Conservation (phyloP, 805 yeast genomes). For the Zygosaccharomyces gambellarensis region DNA sequence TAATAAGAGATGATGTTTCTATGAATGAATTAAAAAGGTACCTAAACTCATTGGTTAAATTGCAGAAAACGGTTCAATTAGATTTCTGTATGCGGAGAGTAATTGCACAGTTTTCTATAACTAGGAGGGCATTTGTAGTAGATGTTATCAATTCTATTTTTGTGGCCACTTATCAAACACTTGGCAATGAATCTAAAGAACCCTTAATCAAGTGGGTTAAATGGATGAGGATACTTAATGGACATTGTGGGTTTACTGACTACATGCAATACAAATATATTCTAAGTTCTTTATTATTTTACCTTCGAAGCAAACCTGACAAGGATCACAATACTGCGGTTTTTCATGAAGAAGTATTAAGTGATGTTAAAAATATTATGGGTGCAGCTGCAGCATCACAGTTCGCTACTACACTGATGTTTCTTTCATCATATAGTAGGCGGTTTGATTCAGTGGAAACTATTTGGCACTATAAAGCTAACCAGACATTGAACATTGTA, state of each 20-base stretch:
- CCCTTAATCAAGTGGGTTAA: slow-evolving; percentile 24
- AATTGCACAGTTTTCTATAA: slow-evolving; percentile 23
- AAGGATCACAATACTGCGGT: not conserved
- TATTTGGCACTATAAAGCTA: slow-evolving; percentile 34
- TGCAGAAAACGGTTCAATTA: slow-evolving; percentile 11
- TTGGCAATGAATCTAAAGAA: slow-evolving; percentile 6
- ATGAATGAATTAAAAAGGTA: slow-evolving; percentile 20
- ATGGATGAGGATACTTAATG: slow-evolving; percentile 23
- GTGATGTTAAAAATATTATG: slow-evolving; percentile 6
- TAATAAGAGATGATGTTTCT: slow-evolving; percentile 14
- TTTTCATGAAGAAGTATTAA: slow-evolving; percentile 5
- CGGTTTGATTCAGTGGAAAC: slow-evolving; percentile 15
- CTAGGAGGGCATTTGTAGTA: slow-evolving; percentile 14
- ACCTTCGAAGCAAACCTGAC: slow-evolving; percentile 11
- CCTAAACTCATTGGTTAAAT: slow-evolving; percentile 16
- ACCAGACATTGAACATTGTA: slow-evolving; percentile 16
- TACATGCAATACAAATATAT: slow-evolving; percentile 18
- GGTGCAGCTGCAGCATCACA: slow-evolving; percentile 28
- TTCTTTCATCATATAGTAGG: slow-evolving; percentile 14
- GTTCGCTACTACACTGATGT: slow-evolving; percentile 28
- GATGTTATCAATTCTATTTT: slow-evolving; percentile 18
- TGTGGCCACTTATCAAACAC: slow-evolving; percentile 8
- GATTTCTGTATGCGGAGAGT: slow-evolving; percentile 15
- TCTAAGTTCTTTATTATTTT: slow-evolving; percentile 18
- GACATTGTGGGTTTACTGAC: slow-evolving; percentile 26